These are phyloP conservation scores for Penicillium expansum DNA, from an alignment of 2,329 filamentous ascomycete genomes.

Conservation along the genomic window DNA sequence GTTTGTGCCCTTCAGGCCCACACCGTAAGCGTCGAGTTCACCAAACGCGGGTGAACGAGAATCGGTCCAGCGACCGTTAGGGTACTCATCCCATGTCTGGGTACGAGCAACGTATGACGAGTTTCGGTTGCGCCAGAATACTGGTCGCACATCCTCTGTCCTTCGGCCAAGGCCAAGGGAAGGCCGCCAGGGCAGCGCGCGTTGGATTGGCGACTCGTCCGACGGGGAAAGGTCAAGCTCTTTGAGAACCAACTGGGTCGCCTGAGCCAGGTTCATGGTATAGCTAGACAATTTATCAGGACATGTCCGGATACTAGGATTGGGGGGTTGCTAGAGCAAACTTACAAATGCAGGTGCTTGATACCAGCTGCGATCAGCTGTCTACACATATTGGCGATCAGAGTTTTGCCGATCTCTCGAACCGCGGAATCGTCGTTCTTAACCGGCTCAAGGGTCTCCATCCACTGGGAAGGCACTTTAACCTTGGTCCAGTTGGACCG, in stretches of 20 bases:
- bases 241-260: conserved; percentile 89
- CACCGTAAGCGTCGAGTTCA: conserved; percentile 89
- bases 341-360: conserved; percentile 81
- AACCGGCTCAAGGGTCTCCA: conserved; percentile 78
- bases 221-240: conserved; percentile 81
- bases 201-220: conserved; percentile 73
- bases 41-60: conserved; percentile 94
- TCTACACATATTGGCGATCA: conserved; percentile 87
- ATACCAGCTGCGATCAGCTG: conserved; percentile 80
- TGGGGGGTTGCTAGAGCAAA: conserved; percentile 4
- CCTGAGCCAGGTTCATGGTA: conserved; percentile 97
- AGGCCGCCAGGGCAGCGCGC: conserved; percentile 93
- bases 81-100: conserved; percentile 98
- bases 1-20: conserved; percentile 90
- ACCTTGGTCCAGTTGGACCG: conserved; percentile 89
- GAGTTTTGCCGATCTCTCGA: conserved; percentile 78
- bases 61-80: conserved; percentile 98
- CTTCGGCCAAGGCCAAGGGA: conserved; percentile 85
- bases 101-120: conserved; percentile 94
- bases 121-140: conserved; percentile 98
- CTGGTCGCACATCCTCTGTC: conserved; percentile 92
- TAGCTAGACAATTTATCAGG: conserved; percentile 54
- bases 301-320: background rate
- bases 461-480: conserved; percentile 76
- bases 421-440: conserved; percentile 97